Percentiles rank a stretch among this genome's conserved stretches.
phyloP scores from a whole-genome alignment of 352 stramenopile genomes.

The Aphanomyces stellatus region DNA sequence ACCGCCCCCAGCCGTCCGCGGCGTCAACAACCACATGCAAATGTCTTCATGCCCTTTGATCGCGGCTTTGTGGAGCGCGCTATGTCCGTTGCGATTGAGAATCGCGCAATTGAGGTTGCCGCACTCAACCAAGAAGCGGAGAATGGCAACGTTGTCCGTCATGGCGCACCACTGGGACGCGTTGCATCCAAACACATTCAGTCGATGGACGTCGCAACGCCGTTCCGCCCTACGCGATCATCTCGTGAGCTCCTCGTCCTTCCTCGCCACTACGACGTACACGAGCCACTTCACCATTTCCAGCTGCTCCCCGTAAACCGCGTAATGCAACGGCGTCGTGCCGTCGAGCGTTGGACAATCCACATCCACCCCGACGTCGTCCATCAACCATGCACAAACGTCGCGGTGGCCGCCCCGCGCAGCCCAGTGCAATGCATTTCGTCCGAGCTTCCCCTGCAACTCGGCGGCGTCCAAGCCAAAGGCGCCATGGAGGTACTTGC shows the following conservation, averaged over 20 bases:
- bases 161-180: conserved; percentile 13
- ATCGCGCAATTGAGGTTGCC: not conserved
- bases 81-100: conserved; percentile 9
- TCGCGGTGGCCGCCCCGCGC: not conserved
- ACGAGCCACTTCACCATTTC: conserved; percentile 1
- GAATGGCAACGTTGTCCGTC: not conserved
- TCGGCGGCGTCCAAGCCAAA: not conserved
- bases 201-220: not conserved
- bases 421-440: conserved; percentile 14
- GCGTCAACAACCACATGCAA: not conserved
- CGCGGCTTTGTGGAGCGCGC: conserved; percentile 3
- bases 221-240: not conserved
- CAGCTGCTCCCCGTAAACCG: not conserved
- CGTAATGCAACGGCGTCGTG: conserved; percentile 6
- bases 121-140: not conserved
- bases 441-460: conserved; percentile 7
- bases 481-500: not conserved
- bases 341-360: not conserved
- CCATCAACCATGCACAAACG: not conserved
- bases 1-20: not conserved
- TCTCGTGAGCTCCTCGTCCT: not conserved
- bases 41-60: not conserved
- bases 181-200: conserved; percentile 10
- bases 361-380: not conserved
- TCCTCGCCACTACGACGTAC: not conserved